Evolutionary conservation across 768 basidiomycete genomes (phyloP), one percentile per base, ranked within the genome.

Genomic region (Tephrocybe sp.): DNA sequence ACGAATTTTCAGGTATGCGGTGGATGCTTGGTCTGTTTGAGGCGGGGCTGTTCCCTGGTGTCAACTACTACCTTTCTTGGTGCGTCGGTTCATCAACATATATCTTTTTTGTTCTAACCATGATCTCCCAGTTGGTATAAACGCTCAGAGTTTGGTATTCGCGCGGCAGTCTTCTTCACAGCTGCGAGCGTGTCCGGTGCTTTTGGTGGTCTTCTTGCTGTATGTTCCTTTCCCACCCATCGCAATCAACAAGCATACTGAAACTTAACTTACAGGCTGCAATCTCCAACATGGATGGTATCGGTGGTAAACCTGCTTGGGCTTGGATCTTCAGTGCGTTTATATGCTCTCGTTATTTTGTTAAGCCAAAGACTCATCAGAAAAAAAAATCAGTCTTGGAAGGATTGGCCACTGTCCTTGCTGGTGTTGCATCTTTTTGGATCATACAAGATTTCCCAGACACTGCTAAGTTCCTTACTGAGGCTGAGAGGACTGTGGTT

Each of bases 371-470:
- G 21, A 24, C 44, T 47, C 6, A 30, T 30, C 28, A 5, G 17
- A 42, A 17, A n/a, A 50, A 37, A 45, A 52, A 46, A 37, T 50
- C 54, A 71, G 75, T 88, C 49, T 54, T 89, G 11, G 85, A 88
- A 61, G 88, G 88, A 17, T 68, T 90, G 30, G 71, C 69, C 12
- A 90, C 89, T 1, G 73, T 90, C 21, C 14, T 88, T n/a, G 86
- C 84, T 4, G 86, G 85, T 8, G 63, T 65, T 20, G 64, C 73
- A 9, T 89, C 87, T 1, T 90, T 83, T 70, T 91, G 79, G 77
- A 81, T 91, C 61, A 81, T 91, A 52, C 83, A 89, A 59, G 90
- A 91, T 63, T 92, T 91, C 68, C 89, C 90, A 3, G 87, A 91
- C 58, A 87, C 82, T 1, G 89, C 88, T 23, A 86, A 78, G 57